A percentile compares a stretch with the other conserved stretches of the same genome.
Conservation (phyloP, 2,329 filamentous ascomycete genomes). For the Chaetomiaceae sp. region DNA sequence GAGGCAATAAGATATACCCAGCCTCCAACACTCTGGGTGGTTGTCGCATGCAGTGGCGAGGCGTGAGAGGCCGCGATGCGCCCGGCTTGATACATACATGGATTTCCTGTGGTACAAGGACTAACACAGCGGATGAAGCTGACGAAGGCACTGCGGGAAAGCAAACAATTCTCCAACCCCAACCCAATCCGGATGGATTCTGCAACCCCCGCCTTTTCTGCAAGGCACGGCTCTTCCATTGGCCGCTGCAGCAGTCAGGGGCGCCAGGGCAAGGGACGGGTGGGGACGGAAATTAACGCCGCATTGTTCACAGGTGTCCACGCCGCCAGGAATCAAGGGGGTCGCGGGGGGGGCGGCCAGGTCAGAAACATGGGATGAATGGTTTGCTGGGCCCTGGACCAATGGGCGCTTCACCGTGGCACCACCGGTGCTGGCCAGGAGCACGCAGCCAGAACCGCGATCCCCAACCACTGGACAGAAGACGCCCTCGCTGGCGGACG, state of each 20-base stretch:
- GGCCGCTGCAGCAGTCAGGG: conserved; percentile 10
- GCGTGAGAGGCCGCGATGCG: no score
- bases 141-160: background rate
- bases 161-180: no score
- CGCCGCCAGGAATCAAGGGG: conserved; percentile 3
- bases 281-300: conserved; percentile 4
- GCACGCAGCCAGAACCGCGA: background rate
- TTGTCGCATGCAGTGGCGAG: no score
- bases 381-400: background rate
- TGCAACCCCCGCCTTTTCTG: conserved; percentile 10
- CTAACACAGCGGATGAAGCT: no score
- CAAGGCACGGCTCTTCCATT: conserved; percentile 21
- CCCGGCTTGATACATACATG: no score
- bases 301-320: background rate
- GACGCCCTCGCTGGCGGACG: background rate
- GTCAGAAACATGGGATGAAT: conserved; percentile 16
- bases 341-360: conserved; percentile 2
- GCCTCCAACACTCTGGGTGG: no score
- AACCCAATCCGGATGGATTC: background rate
- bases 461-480: conserved; percentile 4
- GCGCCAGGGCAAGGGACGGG: background rate
- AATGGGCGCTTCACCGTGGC: conserved; percentile 7
- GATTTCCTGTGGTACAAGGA: no score
- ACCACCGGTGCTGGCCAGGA: conserved; percentile 5
- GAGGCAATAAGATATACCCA: no score